Evolutionary conservation across 768 basidiomycete species (phyloP).

Genomic region (Boletus fagicola): DNA sequence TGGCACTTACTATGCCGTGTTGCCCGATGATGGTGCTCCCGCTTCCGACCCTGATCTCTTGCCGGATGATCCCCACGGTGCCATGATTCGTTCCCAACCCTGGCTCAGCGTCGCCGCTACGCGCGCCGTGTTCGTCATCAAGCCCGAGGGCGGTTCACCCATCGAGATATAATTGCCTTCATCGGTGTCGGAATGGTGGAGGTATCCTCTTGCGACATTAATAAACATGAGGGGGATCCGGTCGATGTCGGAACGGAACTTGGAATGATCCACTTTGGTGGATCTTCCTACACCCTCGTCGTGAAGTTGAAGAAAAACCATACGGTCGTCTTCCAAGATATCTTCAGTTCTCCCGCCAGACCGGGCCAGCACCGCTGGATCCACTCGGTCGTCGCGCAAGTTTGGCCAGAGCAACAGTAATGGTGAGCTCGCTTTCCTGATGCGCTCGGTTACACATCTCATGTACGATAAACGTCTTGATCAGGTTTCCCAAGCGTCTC

Average conservation of each 20-base stretch:
- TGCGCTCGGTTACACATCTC: neutral
- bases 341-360: neutral
- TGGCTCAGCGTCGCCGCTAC: slow-evolving; percentile 48
- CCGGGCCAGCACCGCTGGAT: slow-evolving; percentile 1
- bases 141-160: slow-evolving; percentile 37
- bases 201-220: neutral
- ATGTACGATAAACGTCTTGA: neutral
- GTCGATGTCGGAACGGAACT: neutral
- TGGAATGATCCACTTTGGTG: slow-evolving; percentile 60
- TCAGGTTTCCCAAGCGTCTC: no score
- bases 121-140: slow-evolving; percentile 53
- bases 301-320: neutral
- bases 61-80: no score
- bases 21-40: no score
- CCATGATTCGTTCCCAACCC: slow-evolving; percentile 7
- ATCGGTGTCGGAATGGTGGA: slow-evolving; percentile 30
- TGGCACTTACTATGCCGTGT: no score
- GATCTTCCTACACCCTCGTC: slow-evolving; percentile 44
- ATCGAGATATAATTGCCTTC: slow-evolving; percentile 56
- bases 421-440: no score
- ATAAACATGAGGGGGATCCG: neutral
- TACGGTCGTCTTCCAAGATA: neutral
- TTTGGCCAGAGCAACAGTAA: no score
- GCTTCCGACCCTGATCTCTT: no score
- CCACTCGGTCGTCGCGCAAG: no score